A percentile compares a stretch with the other conserved stretches of the same genome.
Conservation (phyloP, 2,329 filamentous ascomycete genomes). For the Ceratocystis alfenasii region DNA sequence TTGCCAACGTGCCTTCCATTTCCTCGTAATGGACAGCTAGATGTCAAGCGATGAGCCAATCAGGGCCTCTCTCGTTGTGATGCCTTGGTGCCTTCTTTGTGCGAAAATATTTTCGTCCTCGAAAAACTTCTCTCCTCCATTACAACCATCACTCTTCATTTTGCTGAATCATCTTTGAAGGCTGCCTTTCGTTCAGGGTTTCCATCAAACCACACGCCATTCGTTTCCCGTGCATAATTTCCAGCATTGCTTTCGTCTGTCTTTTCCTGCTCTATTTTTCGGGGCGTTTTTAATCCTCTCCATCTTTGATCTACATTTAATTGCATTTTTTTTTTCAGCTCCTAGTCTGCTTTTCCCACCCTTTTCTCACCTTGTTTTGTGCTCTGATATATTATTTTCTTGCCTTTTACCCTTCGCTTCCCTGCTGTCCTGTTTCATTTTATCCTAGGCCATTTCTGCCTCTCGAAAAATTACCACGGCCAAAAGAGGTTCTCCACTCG, state of each 20-base stretch:
- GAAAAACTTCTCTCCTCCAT: slow-evolving; percentile 1
- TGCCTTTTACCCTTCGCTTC: neutral
- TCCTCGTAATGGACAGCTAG: neutral
- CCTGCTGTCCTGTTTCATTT: slow-evolving; percentile 5
- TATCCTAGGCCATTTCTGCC: neutral
- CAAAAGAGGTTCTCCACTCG: neutral
- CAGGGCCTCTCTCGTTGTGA: neutral
- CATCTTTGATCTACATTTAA: neutral
- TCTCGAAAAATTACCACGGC: neutral
- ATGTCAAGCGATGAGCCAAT: neutral
- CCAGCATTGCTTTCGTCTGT: neutral
- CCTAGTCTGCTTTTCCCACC: neutral
- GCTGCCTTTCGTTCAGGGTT: neutral
- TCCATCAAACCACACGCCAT: neutral
- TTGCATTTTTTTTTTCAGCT: neutral
- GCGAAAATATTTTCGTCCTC: neutral
- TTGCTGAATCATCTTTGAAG: neutral
- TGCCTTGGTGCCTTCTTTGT: neutral
- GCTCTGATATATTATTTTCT: neutral
- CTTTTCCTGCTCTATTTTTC: neutral
- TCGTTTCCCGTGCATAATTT: slow-evolving; percentile 1
- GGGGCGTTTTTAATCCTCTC: neutral
- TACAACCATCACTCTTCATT: neutral
- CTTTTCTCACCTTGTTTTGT: neutral
- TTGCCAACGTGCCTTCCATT: neutral